phyloP scores from a whole-genome alignment of 2,329 filamentous ascomycete genomes.

The Venturia asperata region DNA sequence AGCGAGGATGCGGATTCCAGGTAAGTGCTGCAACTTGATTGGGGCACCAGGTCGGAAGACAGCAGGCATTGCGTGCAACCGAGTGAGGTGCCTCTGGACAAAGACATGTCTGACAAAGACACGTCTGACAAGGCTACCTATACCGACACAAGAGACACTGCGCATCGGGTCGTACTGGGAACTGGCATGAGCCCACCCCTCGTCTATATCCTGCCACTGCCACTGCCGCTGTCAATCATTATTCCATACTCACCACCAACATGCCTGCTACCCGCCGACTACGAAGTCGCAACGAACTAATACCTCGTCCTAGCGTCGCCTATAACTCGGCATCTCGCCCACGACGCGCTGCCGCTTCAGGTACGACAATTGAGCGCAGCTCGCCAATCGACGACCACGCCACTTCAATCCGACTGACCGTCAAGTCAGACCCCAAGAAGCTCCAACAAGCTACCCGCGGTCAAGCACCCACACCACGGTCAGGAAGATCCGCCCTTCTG shows the following conservation, averaged over 20 bases:
- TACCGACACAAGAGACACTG: not conserved
- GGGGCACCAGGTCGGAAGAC: not conserved
- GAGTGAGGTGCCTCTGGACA: not conserved
- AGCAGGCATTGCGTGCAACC: not conserved
- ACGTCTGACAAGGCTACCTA: not conserved
- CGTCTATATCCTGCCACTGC: not conserved
- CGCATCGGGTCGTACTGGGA: not conserved
- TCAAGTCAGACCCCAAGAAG: slow-evolving; percentile 26
- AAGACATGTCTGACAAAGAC: not conserved
- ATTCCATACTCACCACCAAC: slow-evolving; percentile 3
- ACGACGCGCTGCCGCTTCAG: slow-evolving; percentile 23
- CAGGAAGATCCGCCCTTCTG: slow-evolving; percentile 26
- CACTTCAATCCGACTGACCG: slow-evolving; percentile 19
- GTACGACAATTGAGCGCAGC: slow-evolving; percentile 30
- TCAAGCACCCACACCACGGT: slow-evolving; percentile 24
- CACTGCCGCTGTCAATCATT: not conserved
- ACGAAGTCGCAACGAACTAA: slow-evolving; percentile 30
- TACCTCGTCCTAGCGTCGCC: slow-evolving; percentile 7
- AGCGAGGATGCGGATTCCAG: slow-evolving; percentile 25
- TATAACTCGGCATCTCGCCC: slow-evolving; percentile 15
- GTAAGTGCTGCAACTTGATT: slow-evolving; percentile 2
- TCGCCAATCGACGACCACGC: slow-evolving; percentile 37
- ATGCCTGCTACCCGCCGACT: slow-evolving; percentile 30
- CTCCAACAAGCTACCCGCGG: slow-evolving; percentile 41
- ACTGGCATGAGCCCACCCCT: not conserved